phyloP scores from a whole-genome alignment of 805 yeast genomes.

The Hyphopichia homilentoma region DNA sequence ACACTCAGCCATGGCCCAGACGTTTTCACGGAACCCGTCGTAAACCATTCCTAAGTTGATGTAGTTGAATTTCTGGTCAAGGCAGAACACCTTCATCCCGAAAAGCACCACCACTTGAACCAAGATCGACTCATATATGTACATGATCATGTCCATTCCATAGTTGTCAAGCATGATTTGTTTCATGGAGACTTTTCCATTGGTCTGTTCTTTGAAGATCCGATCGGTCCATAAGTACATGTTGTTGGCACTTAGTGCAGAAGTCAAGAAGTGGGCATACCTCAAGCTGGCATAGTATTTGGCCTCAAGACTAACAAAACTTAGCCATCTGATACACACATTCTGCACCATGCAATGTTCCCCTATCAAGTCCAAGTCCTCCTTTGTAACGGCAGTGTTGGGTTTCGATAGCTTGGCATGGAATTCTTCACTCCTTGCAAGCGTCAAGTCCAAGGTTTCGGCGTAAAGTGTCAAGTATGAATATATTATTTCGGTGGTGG shows the following conservation, averaged over 20 bases:
- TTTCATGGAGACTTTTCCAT: conserved; percentile 8
- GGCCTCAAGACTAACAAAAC: conserved; percentile 22
- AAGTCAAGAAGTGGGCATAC: conserved; percentile 21
- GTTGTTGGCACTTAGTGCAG: too few species aligned
- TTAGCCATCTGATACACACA: conserved; percentile 21
- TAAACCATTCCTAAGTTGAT: too few species aligned
- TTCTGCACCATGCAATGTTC: conserved; percentile 13
- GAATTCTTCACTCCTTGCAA: conserved; percentile 6
- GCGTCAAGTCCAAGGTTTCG: conserved; percentile 8
- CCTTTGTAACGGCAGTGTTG: neutral
- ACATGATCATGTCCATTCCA: conserved; percentile 10
- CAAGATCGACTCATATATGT: conserved; percentile 15
- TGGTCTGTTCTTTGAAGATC: too few species aligned
- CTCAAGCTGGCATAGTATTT: conserved; percentile 27
- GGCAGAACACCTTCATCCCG: too few species aligned
- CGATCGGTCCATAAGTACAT: too few species aligned
- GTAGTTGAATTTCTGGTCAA: too few species aligned
- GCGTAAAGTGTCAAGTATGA: conserved; percentile 15
- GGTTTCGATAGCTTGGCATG: neutral
- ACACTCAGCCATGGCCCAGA: too few species aligned
- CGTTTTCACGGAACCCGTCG: too few species aligned
- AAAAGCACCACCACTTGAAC: too few species aligned
- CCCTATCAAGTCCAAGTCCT: conserved; percentile 4
- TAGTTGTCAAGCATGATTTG: conserved; percentile 6
- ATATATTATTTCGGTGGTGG: conserved; percentile 11